A percentile compares a stretch with the other conserved stretches of the same genome.
Conservation (phyloP, 306 rosid genomes). For the Pyrus betulifolia region DNA sequence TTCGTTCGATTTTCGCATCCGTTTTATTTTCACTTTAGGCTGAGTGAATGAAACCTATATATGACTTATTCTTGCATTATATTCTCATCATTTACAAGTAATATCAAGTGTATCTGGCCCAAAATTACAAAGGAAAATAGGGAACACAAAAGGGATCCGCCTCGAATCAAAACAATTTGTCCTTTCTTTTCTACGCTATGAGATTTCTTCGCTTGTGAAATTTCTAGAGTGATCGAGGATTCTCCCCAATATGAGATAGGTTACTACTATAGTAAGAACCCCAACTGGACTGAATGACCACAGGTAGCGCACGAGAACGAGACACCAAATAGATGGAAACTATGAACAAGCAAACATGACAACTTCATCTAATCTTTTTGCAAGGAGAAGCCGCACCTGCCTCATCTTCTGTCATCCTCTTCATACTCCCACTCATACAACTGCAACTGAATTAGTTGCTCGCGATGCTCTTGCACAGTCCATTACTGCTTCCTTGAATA, state of each 20-base stretch:
- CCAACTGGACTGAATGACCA: no score
- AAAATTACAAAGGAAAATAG: neutral
- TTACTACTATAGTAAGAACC: no score
- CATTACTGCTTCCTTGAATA: conserved; percentile 8
- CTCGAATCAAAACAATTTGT: no score
- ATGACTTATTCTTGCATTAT: neutral
- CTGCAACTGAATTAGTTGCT: conserved; percentile 37
- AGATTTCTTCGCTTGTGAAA: no score
- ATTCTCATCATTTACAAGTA: conserved; percentile 4
- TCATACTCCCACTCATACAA: conserved; percentile 29
- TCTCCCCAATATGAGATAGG: no score
- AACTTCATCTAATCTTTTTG: conserved; percentile 47
- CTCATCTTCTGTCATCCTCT: conserved; percentile 51
- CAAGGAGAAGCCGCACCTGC: conserved; percentile 31
- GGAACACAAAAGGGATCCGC: no score
- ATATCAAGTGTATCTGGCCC: neutral
- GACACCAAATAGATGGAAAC: no score
- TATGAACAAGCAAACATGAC: neutral
- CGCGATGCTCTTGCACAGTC: conserved; percentile 14
- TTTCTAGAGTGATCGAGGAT: no score
- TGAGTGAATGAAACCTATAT: neutral
- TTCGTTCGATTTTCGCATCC: no score
- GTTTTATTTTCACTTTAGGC: neutral
- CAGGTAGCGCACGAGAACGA: no score
- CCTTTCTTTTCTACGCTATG: no score